phyloP scores from a whole-genome alignment of 2,329 filamentous ascomycete genomes.

The Botryotinia calthae region DNA sequence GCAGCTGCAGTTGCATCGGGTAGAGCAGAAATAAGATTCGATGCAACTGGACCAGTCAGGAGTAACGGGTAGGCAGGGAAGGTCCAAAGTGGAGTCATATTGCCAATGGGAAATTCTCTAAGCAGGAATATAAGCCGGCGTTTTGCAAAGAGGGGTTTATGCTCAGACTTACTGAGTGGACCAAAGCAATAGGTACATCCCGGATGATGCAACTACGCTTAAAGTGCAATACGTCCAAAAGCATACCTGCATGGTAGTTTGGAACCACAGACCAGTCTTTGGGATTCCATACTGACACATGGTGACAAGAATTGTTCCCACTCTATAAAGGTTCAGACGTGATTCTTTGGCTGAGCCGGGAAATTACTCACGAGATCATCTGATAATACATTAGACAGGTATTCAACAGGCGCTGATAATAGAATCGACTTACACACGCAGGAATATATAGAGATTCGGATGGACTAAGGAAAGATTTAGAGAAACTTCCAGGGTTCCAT shows the following conservation, averaged over 20 bases:
- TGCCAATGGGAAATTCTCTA: conserved; percentile 63
- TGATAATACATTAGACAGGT: conserved; percentile 34
- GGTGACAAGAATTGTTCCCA: conserved; percentile 75
- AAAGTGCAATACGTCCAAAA: conserved; percentile 74
- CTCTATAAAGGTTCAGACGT: conserved; percentile 45
- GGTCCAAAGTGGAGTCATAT: conserved; percentile 87
- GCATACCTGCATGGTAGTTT: conserved; percentile 57
- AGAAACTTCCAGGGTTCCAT: conserved; percentile 67
- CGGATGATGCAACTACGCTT: conserved; percentile 64
- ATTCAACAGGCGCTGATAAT: not conserved
- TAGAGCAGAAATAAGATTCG: conserved; percentile 47
- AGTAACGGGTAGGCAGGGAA: conserved; percentile 82
- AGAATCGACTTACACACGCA: conserved; percentile 51
- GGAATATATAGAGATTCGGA: conserved; percentile 77
- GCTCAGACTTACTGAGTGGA: conserved; percentile 51
- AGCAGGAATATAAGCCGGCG: not conserved
- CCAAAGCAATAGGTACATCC: conserved; percentile 73
- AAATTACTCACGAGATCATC: conserved; percentile 45
- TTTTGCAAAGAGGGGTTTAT: not conserved
- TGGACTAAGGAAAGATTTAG: conserved; percentile 69
- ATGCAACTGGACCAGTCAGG: conserved; percentile 69
- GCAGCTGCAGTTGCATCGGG: conserved; percentile 38
- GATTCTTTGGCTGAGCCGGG: not conserved
- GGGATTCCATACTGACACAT: conserved; percentile 71
- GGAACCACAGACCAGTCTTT: conserved; percentile 61